Conservation (phyloP, 176 grass and related monocot species). For the Zoysia japonica region DNA sequence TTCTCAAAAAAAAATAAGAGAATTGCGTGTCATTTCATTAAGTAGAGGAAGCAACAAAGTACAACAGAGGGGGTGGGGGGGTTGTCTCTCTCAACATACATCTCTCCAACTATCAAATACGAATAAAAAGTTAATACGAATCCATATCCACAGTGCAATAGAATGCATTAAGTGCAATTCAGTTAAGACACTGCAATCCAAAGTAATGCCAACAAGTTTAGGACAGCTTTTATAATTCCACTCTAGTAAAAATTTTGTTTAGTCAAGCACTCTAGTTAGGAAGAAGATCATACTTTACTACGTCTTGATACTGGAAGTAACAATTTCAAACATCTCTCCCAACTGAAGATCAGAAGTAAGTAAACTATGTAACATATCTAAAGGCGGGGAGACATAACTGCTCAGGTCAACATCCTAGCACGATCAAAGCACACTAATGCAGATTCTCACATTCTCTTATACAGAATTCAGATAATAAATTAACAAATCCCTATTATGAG, state of each 20-base stretch:
- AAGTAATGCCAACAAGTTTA: not conserved
- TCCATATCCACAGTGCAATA: not conserved
- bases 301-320: not conserved
- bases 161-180: not conserved
- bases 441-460: not conserved
- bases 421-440: not conserved
- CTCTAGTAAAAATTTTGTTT: not conserved
- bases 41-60: too few species aligned
- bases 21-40: too few species aligned
- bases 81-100: too few species aligned
- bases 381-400: not conserved
- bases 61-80: too few species aligned
- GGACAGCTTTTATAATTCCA: not conserved
- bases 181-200: not conserved
- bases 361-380: not conserved
- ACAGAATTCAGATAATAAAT: slow-evolving; percentile 1
- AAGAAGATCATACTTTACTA: slow-evolving; percentile 8
- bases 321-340: not conserved
- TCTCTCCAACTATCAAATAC: too few species aligned
- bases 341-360: not conserved
- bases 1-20: too few species aligned
- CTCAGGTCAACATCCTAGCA: slow-evolving; percentile 7
- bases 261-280: not conserved
- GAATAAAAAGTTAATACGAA: not conserved
- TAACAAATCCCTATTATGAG: slow-evolving; percentile 8